Conservation (phyloP, 2,329 filamentous ascomycete species). For the Talaromyces atroroseus region DNA sequence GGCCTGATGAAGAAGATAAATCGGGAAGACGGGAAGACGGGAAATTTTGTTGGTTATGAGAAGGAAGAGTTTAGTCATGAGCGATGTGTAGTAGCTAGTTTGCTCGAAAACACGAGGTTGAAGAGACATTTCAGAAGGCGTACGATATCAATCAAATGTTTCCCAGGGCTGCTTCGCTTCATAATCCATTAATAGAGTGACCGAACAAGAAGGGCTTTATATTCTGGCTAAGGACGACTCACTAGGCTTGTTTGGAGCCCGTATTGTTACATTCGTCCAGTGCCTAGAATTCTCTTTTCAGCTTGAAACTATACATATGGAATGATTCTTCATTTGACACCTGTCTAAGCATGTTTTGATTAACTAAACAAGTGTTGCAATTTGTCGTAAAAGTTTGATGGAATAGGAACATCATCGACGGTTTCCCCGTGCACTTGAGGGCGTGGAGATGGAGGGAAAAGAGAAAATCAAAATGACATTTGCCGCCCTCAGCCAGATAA, state of each 20-base stretch:
- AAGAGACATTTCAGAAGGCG: too few relatives aligned
- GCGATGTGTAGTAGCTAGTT: background rate
- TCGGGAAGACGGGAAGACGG: background rate
- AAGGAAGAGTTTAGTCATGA: too few relatives aligned
- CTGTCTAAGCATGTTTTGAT: background rate
- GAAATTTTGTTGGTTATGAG: background rate
- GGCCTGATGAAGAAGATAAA: background rate
- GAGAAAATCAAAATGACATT: background rate
- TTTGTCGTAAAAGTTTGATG: too few relatives aligned
- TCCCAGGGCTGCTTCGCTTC: background rate
- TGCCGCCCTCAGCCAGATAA: background rate
- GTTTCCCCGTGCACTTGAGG: background rate
- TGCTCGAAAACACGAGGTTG: background rate
- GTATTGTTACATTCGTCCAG: too few relatives aligned
- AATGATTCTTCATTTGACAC: background rate
- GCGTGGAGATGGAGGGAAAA: background rate
- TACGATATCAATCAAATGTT: background rate
- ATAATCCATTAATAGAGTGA: background rate
- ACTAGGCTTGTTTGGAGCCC: too few relatives aligned
- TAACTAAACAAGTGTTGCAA: background rate
- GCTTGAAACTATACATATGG: background rate
- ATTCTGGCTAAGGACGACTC: too few relatives aligned
- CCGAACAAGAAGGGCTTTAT: background rate
- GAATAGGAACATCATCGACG: too few relatives aligned
- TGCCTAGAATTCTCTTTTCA: too few relatives aligned